These are phyloP conservation scores for Plasmodium vinckei DNA, from an alignment of 169 alveolate genomes.

Conservation along the genomic window DNA sequence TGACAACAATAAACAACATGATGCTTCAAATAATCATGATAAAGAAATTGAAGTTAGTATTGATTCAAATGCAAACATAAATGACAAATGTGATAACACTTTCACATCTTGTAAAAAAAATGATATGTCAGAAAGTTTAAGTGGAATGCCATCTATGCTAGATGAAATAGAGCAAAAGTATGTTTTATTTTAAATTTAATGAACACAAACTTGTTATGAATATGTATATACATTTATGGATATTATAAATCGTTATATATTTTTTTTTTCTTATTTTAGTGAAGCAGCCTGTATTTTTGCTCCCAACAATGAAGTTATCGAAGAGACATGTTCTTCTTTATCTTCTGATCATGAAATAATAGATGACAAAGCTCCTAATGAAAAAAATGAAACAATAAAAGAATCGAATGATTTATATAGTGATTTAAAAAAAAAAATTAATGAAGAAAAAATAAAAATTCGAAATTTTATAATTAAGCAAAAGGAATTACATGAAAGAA, in stretches of 20 bases:
- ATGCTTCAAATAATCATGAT: not conserved
- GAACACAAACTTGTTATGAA: not conserved
- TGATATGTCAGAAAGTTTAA: constrained; percentile 22
- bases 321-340: constrained; percentile 66
- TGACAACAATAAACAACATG: not conserved
- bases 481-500: constrained; percentile 79
- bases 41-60: not conserved
- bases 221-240: not conserved
- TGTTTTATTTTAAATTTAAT: not conserved
- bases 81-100: constrained; percentile 13
- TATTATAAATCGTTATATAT: not conserved
- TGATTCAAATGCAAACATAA: not conserved
- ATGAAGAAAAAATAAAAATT: constrained; percentile 80
- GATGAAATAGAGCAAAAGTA: constrained; percentile 58
- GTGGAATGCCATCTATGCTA: constrained; percentile 29
- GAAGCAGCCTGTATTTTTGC: constrained; percentile 72
- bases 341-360: constrained; percentile 73
- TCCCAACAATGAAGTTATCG: constrained; percentile 72
- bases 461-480: constrained; percentile 82
- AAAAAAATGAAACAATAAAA: constrained; percentile 45
- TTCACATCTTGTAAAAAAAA: constrained; percentile 22
- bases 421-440: constrained; percentile 79
- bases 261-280: constrained; percentile 11
- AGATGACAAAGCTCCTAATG: constrained; percentile 42
- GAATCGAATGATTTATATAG: constrained; percentile 65